Evolutionary conservation across 257 asterid genomes (phyloP).

Genomic region (Capsicum baccatum): DNA sequence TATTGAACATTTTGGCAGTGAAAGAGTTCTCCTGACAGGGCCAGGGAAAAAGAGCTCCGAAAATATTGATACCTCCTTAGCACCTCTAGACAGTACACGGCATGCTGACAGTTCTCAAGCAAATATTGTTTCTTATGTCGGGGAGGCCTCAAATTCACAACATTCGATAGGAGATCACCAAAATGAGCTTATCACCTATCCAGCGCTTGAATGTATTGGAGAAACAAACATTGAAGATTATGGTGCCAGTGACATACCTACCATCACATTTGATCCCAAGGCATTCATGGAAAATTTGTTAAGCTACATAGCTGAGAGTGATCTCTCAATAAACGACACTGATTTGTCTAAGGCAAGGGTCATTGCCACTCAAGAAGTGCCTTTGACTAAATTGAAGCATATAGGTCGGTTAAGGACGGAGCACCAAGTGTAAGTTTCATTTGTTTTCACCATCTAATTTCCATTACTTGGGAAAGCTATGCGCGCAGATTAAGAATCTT

Average conservation of each 20-base stretch:
- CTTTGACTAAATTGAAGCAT: conserved; percentile 35
- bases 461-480: background rate
- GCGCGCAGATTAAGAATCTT: background rate
- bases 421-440: conserved; percentile 50
- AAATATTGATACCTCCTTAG: background rate
- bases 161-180: conserved; percentile 22
- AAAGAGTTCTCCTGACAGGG: conserved; percentile 38
- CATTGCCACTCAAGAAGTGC: conserved; percentile 29
- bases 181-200: conserved; percentile 57
- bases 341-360: conserved; percentile 42
- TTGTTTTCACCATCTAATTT: background rate
- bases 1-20: conserved; percentile 38
- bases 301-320: background rate
- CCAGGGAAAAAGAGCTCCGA: conserved; percentile 25
- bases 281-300: conserved; percentile 27
- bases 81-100: conserved; percentile 28
- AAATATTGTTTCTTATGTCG: background rate
- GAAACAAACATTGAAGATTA: conserved; percentile 49
- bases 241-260: conserved; percentile 37
- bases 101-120: background rate
- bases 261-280: conserved; percentile 33
- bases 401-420: conserved; percentile 28
- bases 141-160: background rate
- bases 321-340: background rate
- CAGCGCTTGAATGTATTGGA: conserved; percentile 38